Conservation (phyloP, 1,139 yeast genomes). For the Saccharomyces uvarum region DNA sequence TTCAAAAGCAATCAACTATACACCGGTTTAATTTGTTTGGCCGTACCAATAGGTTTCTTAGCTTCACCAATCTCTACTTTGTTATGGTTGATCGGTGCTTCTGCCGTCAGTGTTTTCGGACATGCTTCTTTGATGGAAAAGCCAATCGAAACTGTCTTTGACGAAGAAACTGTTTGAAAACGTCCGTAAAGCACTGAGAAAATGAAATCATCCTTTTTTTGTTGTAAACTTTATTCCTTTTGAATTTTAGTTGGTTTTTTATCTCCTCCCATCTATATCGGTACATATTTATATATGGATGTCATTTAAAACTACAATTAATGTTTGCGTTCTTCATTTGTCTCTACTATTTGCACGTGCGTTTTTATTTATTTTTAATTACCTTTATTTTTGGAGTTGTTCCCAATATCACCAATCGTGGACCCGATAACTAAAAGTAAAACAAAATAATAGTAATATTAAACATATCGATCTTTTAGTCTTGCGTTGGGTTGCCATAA, state of each 20-base stretch:
- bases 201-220: neutral
- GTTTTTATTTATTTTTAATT: neutral
- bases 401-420: too few relatives aligned
- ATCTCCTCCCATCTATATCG: neutral
- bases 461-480: too few relatives aligned
- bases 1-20: conserved; percentile 79
- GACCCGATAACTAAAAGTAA: neutral
- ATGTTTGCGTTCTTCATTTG: neutral
- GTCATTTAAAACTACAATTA: neutral
- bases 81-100: conserved; percentile 95
- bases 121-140: conserved; percentile 95
- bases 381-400: neutral
- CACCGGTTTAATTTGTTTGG: conserved; percentile 70
- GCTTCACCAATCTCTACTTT: conserved; percentile 92
- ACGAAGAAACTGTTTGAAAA: conserved; percentile 59
- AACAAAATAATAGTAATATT: neutral
- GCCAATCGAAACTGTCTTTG: conserved; percentile 95
- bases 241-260: neutral
- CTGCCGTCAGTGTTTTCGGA: conserved; percentile 75
- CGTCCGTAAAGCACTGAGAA: neutral
- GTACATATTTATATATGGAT: neutral
- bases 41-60: conserved; percentile 82
- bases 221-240: neutral
- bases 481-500: too few relatives aligned
- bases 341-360: neutral